Percentiles rank a stretch among this genome's conserved stretches.
Conservation (phyloP, 192 early-diverging fungal species). For the Backusella tuberculispora region DNA sequence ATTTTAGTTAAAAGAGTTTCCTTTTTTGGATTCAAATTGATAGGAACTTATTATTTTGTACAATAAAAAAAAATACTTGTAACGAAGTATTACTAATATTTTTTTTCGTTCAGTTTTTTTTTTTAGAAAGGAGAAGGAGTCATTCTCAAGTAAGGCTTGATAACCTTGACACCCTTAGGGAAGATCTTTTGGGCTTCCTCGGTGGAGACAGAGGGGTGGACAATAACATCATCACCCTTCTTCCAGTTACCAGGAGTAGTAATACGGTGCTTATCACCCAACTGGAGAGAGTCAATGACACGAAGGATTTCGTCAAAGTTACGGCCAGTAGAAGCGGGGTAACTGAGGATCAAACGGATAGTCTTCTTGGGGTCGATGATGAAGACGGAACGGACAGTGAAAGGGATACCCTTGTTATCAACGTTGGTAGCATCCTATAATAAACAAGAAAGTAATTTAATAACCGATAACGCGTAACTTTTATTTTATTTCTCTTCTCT, state of each 20-base stretch:
- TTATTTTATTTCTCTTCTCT: not conserved
- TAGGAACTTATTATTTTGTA: not conserved
- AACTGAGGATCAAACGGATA: constrained; percentile 89
- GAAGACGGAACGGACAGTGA: constrained; percentile 96
- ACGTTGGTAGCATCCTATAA: constrained; percentile 85
- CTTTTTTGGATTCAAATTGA: not conserved
- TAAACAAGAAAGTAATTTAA: not conserved
- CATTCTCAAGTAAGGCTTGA: constrained; percentile 87
- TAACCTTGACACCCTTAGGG: constrained; percentile 73
- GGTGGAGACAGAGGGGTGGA: constrained; percentile 81
- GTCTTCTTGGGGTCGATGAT: constrained; percentile 91
- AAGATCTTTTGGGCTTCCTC: constrained; percentile 87
- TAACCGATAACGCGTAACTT: not conserved
- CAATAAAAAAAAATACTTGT: not conserved
- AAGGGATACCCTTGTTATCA: constrained; percentile 85
- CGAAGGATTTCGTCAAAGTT: constrained; percentile 99
- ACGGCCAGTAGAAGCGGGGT: constrained; percentile 89
- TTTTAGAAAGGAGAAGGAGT: constrained; percentile 50
- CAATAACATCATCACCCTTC: constrained; percentile 86
- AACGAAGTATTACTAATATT: constrained; percentile 3
- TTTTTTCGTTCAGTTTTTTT: constrained; percentile 13
- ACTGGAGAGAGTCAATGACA: constrained; percentile 90
- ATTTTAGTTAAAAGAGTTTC: not conserved
- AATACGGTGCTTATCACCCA: constrained; percentile 86
- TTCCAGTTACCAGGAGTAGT: constrained; percentile 96